Evolutionary conservation across 306 rosid genomes (phyloP), one percentile per base, ranked within the genome.

Genomic region (Vigna reflexopilosa): DNA sequence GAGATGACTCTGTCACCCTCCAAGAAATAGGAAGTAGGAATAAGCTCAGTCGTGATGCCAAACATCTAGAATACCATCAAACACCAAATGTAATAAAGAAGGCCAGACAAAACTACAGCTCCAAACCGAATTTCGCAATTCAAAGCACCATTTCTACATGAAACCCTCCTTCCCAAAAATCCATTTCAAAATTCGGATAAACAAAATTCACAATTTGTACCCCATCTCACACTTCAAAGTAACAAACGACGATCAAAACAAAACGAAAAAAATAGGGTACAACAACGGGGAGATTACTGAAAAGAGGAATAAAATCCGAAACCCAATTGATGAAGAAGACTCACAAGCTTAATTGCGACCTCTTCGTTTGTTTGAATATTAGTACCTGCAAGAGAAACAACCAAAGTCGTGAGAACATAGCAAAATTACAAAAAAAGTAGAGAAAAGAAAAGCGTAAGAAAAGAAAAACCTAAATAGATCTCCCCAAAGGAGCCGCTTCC

Each of bases 401-500:
- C 13, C n/a, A 15, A 73, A 81, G 38, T 58, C 59, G 38, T 77
- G 6, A 85, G 80, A 75, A 80, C 12, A 51, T 11, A 24, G 4
- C 4, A 26, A 74, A 85, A 72, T 49, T 50, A 50, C 4, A 17
- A 71, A 52, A 4, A 17, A 71, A 54, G 48, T 1, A 11, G 2
- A 5, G 0, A 61, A 76, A 24, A 42, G 3, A 73, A 2, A 9
- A 79, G 19, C 16, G 14, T 2, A 36, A 64, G 5, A 14, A 62
- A 9, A 49, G 13, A 28, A 82, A 20, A 84, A 92, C 98, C 98
- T 30, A 91, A 87, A 84, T 94, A 91, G 93, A 94, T 94, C 96
- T 94, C 97, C 17, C 98, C 98, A 26, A 94, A 94, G 36, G 98
- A 94, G 59, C 98, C 96, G 81, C 98, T 89, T 28, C 98, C 98